These are phyloP conservation scores for Vaccinium myrtillus DNA, from an alignment of 148 eudicot genomes.

Conservation along the genomic window DNA sequence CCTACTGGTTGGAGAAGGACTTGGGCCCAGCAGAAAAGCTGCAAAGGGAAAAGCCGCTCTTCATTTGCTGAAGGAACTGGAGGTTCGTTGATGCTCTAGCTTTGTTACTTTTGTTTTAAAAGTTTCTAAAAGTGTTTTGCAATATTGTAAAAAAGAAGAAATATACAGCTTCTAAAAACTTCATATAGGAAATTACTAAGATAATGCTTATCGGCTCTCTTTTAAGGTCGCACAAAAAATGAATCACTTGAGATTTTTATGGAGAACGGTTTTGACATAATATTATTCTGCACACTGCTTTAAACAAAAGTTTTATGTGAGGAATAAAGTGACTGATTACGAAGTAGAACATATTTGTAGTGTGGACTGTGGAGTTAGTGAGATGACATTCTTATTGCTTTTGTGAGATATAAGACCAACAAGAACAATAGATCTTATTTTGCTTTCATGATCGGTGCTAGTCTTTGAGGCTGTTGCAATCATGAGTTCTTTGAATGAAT, in stretches of 20 bases:
- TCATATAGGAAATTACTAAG: not conserved
- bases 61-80: conserved; percentile 56
- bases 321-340: not conserved
- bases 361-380: not conserved
- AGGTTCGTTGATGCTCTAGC: conserved; percentile 38
- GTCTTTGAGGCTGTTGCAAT: conserved; percentile 9
- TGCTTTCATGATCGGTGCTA: not conserved
- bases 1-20: conserved; percentile 60
- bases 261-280: not conserved
- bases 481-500: not conserved
- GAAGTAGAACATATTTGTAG: not conserved
- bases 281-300: not conserved
- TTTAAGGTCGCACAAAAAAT: not conserved
- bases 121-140: not conserved
- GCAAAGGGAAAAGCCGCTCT: conserved; percentile 90
- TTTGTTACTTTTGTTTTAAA: not conserved
- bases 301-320: not conserved
- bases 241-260: not conserved
- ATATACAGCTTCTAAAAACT: not conserved
- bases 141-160: not conserved
- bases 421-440: not conserved
- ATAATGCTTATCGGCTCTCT: not conserved
- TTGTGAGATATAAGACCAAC: not conserved
- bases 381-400: not conserved
- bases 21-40: conserved; percentile 54